Percentiles rank a stretch among this genome's conserved stretches.
These are phyloP conservation scores for Periglandula ipomoeae DNA, from an alignment of 2,329 filamentous ascomycete species.

Conservation along the genomic window DNA sequence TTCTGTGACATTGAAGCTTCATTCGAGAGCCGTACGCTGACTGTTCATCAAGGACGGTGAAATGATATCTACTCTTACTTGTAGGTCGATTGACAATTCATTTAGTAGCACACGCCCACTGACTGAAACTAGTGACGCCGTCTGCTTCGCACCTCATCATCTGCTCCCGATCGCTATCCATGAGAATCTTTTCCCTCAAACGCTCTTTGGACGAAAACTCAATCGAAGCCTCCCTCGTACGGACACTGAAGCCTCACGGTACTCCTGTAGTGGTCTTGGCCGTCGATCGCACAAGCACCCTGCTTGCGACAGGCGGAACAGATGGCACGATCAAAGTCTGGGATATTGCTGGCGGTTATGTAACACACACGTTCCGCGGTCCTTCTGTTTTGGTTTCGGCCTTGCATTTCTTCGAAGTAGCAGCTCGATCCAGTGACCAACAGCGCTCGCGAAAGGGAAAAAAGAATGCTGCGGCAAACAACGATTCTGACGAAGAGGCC, in stretches of 20 bases:
- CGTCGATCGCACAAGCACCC: constrained; percentile 76
- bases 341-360: constrained; percentile 84
- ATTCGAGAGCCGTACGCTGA: not conserved
- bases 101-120: constrained; percentile 11
- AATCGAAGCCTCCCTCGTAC: constrained; percentile 58
- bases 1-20: not conserved
- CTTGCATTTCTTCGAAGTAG: constrained; percentile 79
- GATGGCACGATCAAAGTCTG: constrained; percentile 94
- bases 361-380: constrained; percentile 91
- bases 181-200: constrained; percentile 78
- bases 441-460: constrained; percentile 23
- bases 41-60: constrained; percentile 57
- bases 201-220: constrained; percentile 45
- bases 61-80: constrained; percentile 54
- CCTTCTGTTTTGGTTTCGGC: constrained; percentile 88
- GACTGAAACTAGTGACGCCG: constrained; percentile 58
- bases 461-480: constrained; percentile 17
- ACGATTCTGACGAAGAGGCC: constrained; percentile 30
- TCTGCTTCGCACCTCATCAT: constrained; percentile 80
- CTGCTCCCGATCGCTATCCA: constrained; percentile 90
- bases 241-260: constrained; percentile 80
- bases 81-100: too few relatives aligned
- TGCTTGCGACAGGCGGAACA: constrained; percentile 85
- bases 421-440: constrained; percentile 29
- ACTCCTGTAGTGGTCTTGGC: constrained; percentile 83